These are phyloP conservation scores for Sordariomycetes sp. DNA, from an alignment of 2,329 filamentous ascomycete genomes.

Conservation along the genomic window DNA sequence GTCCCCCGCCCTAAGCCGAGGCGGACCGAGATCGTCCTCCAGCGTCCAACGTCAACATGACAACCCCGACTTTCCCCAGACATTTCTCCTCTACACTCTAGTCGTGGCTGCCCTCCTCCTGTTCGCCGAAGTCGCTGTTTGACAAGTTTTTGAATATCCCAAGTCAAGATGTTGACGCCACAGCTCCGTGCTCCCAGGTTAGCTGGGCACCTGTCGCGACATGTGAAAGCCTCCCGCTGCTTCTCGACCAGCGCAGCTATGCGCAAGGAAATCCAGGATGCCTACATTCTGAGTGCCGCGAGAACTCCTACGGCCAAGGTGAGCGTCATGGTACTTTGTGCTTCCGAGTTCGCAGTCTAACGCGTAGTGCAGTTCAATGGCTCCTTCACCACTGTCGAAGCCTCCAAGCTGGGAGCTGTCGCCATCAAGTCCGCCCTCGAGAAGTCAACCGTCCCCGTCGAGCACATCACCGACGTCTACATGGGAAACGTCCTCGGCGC, in stretches of 20 bases:
- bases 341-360: too few species aligned
- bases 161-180: conserved; percentile 20
- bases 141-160: too few species aligned
- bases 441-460: conserved; percentile 73
- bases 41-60: too few species aligned
- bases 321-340: conserved; percentile 7
- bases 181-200: conserved; percentile 24
- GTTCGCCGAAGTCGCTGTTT: too few species aligned
- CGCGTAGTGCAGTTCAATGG: conserved; percentile 82
- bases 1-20: conserved; percentile 25
- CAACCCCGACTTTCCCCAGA: too few species aligned
- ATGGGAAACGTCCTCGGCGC: conserved; percentile 94
- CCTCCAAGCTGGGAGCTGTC: conserved; percentile 78
- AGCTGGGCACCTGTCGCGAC: conserved; percentile 24
- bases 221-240: conserved; percentile 30
- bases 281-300: conserved; percentile 85
- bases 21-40: conserved; percentile 24
- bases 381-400: conserved; percentile 71
- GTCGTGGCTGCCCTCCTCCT: background rate
- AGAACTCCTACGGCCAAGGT: conserved; percentile 88
- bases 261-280: conserved; percentile 69
- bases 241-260: conserved; percentile 37
- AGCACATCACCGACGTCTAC: conserved; percentile 85
- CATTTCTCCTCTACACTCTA: too few species aligned
- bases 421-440: conserved; percentile 87